Evolutionary conservation across 2,329 filamentous ascomycete genomes (phyloP).

Genomic region (Hysterium pulicare): DNA sequence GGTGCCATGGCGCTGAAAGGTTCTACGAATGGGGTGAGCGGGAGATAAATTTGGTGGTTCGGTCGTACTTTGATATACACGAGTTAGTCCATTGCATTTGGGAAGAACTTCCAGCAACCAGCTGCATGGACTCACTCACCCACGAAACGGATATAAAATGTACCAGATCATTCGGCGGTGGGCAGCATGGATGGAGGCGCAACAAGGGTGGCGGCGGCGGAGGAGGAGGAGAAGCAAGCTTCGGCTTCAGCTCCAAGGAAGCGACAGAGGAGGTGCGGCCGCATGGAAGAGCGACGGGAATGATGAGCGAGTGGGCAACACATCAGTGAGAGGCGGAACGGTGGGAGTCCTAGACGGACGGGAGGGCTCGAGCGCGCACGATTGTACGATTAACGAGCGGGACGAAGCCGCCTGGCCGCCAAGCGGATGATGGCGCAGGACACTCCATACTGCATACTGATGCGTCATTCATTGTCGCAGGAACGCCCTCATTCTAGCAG

Average conservation of each 20-base stretch:
- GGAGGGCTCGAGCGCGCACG: too few relatives aligned
- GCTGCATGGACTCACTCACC: too few relatives aligned
- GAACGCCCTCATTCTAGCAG: too few relatives aligned
- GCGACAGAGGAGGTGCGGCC: not conserved
- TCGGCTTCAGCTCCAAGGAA: slow-evolving; percentile 1
- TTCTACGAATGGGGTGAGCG: slow-evolving; percentile 62
- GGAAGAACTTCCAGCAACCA: too few relatives aligned
- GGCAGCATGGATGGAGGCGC: slow-evolving; percentile 17
- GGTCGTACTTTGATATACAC: slow-evolving; percentile 59
- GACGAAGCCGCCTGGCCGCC: too few relatives aligned
- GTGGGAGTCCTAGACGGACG: too few relatives aligned
- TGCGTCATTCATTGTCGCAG: too few relatives aligned
- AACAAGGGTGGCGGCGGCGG: slow-evolving; percentile 1
- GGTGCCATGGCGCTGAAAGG: slow-evolving; percentile 67
- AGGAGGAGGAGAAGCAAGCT: not conserved
- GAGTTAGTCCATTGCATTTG: slow-evolving; percentile 1
- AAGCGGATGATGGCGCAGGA: too few relatives aligned
- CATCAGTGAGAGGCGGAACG: too few relatives aligned
- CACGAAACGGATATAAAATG: slow-evolving; percentile 71
- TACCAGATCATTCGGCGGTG: slow-evolving; percentile 65
- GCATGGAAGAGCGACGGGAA: not conserved
- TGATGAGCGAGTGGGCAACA: not conserved
- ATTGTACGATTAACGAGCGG: too few relatives aligned
- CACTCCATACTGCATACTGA: too few relatives aligned
- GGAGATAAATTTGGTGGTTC: slow-evolving; percentile 65